A percentile compares a stretch with the other conserved stretches of the same genome.
phyloP scores from a whole-genome alignment of 2,329 filamentous ascomycete genomes.

The Paracamarosporium sp. region DNA sequence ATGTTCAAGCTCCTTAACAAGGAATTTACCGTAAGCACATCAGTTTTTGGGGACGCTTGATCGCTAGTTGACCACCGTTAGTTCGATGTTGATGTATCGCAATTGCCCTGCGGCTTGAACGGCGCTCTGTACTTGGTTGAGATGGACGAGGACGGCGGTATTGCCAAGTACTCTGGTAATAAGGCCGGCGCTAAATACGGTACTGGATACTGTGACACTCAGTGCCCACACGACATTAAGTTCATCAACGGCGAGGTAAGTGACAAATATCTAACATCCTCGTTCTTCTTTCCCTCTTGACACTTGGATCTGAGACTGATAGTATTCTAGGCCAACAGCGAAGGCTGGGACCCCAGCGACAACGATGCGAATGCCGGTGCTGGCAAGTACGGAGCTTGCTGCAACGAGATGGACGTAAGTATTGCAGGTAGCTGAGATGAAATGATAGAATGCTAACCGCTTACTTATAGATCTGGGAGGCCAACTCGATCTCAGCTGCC shows the following conservation, averaged over 20 bases:
- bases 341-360: constrained; percentile 56
- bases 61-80: background rate
- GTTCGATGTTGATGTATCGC: constrained; percentile 55
- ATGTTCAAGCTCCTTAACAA: constrained; percentile 36
- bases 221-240: constrained; percentile 50
- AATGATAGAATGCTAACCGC: background rate
- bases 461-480: constrained; percentile 61
- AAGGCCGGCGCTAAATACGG: constrained; percentile 59
- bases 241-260: constrained; percentile 55
- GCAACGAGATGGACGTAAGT: constrained; percentile 64
- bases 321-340: constrained; percentile 56
- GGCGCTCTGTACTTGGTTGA: constrained; percentile 70
- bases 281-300: background rate
- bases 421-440: background rate
- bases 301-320: background rate
- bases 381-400: constrained; percentile 64
- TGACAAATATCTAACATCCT: background rate
- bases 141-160: constrained; percentile 67
- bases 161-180: constrained; percentile 52
- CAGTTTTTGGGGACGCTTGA: background rate
- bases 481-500: constrained; percentile 67
- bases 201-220: constrained; percentile 58
- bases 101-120: constrained; percentile 70
- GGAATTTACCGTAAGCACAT: constrained; percentile 25
- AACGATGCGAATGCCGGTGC: constrained; percentile 60